Base-by-base conservation (phyloP, 2,329 filamentous ascomycete species). In the Alternaria sp. region DNA sequence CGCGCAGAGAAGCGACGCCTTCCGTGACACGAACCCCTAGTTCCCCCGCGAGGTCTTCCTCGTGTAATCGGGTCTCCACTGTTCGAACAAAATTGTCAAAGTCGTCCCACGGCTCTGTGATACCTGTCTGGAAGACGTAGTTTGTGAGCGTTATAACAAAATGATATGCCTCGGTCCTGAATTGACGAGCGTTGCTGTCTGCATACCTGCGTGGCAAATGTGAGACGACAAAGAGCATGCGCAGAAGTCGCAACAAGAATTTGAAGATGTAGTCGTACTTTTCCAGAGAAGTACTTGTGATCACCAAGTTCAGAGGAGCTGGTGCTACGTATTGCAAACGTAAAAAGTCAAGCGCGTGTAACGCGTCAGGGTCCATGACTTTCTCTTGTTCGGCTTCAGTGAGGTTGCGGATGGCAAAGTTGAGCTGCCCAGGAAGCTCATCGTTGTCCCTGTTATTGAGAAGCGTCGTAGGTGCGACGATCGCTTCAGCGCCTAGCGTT, bases 311-410 rank as follows among this genome's bases (percentile, higher is more conserved):
- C 0, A 98, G 82, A 1, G 92, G 87, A 0, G 86, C 78, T 0
- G 93, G 90, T 0, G 93, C 85, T 41, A 90, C 91, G 79, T 97
- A 98, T 46, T 93, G 91, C 8, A 99, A 82, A 2, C 92, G 88
- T 16, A 99, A 83, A 72, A 99, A 98, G 78, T 98, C 95, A n/a
- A 98, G 84, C 0, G 95, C 95, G 74, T 94, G 89, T 18, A 98
- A 85, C 0, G 90, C 91, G 73, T 92, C 86, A 0, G 93, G 89
- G 70, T 98, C 87, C 84, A 96, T 89, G 77, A 93, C 94, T 63
- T 86, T 89, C 54, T 93, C 87, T 49, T 97, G 92, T 68, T 97
- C 93, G 48, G 90, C 89, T 8, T 88, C 84, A 0, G 89, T 86
- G 63, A 98, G 84, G 20, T 75, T 71, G 38, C 95, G 90, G 25